Evolutionary conservation across 306 rosid species (phyloP).

Genomic region (Inga laurina): DNA sequence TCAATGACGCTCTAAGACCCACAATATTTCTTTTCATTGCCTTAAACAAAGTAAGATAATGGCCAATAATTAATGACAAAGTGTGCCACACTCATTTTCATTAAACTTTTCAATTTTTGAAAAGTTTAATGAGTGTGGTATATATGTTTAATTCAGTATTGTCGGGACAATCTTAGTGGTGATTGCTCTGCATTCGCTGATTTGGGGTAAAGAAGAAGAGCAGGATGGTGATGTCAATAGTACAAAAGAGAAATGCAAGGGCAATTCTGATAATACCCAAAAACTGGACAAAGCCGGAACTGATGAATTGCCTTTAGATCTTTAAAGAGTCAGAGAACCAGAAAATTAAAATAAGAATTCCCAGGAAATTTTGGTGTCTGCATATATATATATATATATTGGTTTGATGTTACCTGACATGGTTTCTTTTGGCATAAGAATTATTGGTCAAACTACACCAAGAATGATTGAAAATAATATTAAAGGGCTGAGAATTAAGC

Average conservation of each 20-base stretch:
- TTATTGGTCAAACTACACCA: not conserved
- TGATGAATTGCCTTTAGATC: not conserved
- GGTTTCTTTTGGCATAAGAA: not conserved
- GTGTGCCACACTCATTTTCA: no score
- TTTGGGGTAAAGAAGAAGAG: conserved; percentile 83
- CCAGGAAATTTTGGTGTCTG: not conserved
- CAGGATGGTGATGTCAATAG: not conserved
- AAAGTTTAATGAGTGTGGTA: not conserved
- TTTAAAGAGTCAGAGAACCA: not conserved
- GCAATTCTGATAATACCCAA: not conserved
- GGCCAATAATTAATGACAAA: not conserved
- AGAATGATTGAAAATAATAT: not conserved
- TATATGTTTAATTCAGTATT: conserved; percentile 46
- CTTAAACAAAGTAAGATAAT: not conserved
- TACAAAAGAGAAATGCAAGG: not conserved
- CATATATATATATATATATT: not conserved
- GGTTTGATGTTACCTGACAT: not conserved
- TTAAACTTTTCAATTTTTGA: no score
- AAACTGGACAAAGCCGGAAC: not conserved
- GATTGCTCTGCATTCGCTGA: conserved; percentile 62
- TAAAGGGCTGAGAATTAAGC: not conserved
- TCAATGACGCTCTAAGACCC: no score
- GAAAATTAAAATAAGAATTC: not conserved
- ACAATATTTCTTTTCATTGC: no score
- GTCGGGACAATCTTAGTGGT: conserved; percentile 64